Base-by-base conservation (phyloP, 768 basidiomycete species). In the Heimioporus sp. region DNA sequence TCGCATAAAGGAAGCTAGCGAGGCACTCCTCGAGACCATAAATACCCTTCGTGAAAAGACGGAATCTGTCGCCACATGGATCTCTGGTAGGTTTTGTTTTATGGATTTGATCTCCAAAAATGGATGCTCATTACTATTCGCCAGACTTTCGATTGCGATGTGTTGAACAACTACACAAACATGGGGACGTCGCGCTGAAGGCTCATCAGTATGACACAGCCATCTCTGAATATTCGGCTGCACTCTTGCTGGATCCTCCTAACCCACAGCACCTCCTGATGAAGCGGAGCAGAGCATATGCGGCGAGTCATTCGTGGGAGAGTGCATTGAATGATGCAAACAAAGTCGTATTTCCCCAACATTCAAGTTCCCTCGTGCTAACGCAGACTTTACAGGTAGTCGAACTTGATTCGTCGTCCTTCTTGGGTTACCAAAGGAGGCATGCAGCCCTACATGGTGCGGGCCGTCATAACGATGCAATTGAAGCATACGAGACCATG, bases 291-390 rank as follows among this genome's bases (percentile, higher is more conserved):
- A 45, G 40, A 7, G 43, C 10, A 2, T 43, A 38, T 1, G 3
- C 17, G 7, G 20, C n/a, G 0, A 13, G 10, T 19, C 38, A 19
- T 0, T 10, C 7, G 1, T 53, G 42, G 46, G 7, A 46, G 8
- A 38, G 40, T 39, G 47, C 51, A 0, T 11, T 48, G 5, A n/a
- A 31, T 19, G 54, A 55, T n/a, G 54, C 46, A 2, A 32, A 41
- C 3, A 13, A 28, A 19, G 55, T 46, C 21, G 5, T 24, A 5
- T 24, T 24, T 24, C 5, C 21, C 21, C 5, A 24, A 3, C 21
- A 24, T 24, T 24, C 21, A 24, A 24, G 21, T 5, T 24, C 21
- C 21, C 21, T 24, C 5, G 21, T 24, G 21, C 21, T 24, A 24
- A 24, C 5, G 21, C 4, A 8, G 7, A 5, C 1, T 15, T 11